Conservation (phyloP, 805 yeast genomes). For the Candida parachauliodes region DNA sequence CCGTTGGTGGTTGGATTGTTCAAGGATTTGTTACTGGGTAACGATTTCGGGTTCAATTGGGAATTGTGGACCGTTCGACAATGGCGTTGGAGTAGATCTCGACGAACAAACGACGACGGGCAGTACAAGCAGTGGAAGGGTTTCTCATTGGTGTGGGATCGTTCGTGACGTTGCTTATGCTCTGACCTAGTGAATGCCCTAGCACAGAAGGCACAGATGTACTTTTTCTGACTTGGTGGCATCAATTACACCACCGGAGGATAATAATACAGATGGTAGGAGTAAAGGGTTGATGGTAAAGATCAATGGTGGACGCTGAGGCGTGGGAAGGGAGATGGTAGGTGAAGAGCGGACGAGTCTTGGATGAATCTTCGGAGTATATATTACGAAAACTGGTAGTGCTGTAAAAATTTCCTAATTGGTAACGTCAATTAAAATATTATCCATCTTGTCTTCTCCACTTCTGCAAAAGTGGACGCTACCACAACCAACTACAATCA, state of each 20-base stretch:
- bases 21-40: slow-evolving; percentile 12
- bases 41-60: slow-evolving; percentile 10
- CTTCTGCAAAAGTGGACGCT: not conserved
- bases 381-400: not conserved
- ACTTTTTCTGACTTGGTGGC: slow-evolving; percentile 51
- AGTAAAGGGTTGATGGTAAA: too few relatives aligned
- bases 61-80: slow-evolving; percentile 69
- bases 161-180: slow-evolving; percentile 73
- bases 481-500: too few relatives aligned
- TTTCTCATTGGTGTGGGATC: slow-evolving; percentile 76
- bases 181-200: slow-evolving; percentile 77
- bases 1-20: slow-evolving; percentile 9
- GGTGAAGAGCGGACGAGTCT: too few relatives aligned
- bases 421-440: too few relatives aligned
- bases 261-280: too few relatives aligned
- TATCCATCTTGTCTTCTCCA: too few relatives aligned
- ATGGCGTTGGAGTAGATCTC: slow-evolving; percentile 75
- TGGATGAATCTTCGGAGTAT: not conserved
- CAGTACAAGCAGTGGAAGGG: slow-evolving; percentile 75
- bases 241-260: too few relatives aligned
- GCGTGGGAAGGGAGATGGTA: too few relatives aligned
- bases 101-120: slow-evolving; percentile 67
- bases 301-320: too few relatives aligned
- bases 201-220: slow-evolving; percentile 76
- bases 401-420: not conserved